These are phyloP conservation scores for Mimosa bimucronata DNA, from an alignment of 306 rosid genomes.

Conservation along the genomic window DNA sequence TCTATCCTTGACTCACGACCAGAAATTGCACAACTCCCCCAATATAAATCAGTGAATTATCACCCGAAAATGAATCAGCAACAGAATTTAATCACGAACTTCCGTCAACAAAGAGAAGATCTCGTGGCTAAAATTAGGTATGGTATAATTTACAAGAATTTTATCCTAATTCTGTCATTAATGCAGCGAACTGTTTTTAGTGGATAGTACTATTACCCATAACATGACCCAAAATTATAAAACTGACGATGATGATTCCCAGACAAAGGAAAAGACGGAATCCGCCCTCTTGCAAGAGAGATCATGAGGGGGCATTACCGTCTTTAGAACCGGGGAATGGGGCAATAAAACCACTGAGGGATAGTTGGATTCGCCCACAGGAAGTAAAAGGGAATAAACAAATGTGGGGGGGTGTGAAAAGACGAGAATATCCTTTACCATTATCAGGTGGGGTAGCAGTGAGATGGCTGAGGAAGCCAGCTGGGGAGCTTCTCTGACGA, in stretches of 20 bases:
- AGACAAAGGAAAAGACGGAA: neutral
- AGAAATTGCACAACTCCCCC: neutral
- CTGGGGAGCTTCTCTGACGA: constrained; percentile 93
- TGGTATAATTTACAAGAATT: too few species aligned
- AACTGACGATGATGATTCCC: neutral
- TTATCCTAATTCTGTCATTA: too few species aligned
- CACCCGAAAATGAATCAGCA: too few species aligned
- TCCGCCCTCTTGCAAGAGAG: neutral
- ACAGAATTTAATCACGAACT: too few species aligned
- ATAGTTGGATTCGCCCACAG: constrained; percentile 22
- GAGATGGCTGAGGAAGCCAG: constrained; percentile 74
- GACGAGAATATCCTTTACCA: constrained; percentile 40
- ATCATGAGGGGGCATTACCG: neutral
- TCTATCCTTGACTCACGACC: neutral
- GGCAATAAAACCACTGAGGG: neutral
- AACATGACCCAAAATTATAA: neutral
- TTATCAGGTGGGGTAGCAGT: constrained; percentile 35
- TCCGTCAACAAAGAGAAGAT: too few species aligned
- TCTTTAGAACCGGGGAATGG: neutral
- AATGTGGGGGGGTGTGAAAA: neutral
- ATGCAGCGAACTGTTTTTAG: too few species aligned
- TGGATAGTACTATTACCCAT: neutral
- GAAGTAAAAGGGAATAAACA: neutral
- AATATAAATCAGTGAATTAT: too few species aligned
- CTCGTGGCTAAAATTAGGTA: too few species aligned